Percentiles rank a stretch among this genome's conserved stretches.
Conservation (phyloP, 768 basidiomycete genomes). For the Collybia nuda region DNA sequence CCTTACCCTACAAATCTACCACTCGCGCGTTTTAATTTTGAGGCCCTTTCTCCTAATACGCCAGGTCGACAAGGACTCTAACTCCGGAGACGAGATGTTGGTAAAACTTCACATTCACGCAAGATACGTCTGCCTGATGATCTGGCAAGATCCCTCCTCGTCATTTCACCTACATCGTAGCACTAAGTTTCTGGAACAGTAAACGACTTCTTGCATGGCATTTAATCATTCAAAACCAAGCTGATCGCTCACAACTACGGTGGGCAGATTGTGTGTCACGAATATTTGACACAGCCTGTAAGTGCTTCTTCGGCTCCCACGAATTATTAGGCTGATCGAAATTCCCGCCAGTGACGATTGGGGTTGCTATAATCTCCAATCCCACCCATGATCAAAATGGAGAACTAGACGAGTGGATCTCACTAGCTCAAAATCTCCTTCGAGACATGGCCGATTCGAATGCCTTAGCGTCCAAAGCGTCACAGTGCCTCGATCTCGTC, state of each 20-base stretch:
- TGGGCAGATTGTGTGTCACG: conserved; percentile 7
- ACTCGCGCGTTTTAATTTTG: conserved; percentile 6
- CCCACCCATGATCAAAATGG: conserved; percentile 5
- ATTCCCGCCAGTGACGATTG: conserved; percentile 4
- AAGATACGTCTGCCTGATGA: conserved; percentile 4
- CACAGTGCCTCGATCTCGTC: conserved; percentile 1
- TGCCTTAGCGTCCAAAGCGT: conserved; percentile 1
- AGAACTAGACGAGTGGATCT: conserved; percentile 7
- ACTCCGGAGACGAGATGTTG: neutral
- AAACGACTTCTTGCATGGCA: conserved; percentile 10
- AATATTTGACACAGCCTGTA: conserved; percentile 10
- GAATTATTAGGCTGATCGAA: neutral
- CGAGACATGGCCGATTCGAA: conserved; percentile 3
- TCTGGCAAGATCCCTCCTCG: neutral
- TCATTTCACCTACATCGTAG: too few relatives aligned
- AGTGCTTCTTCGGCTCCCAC: neutral
- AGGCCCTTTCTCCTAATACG: conserved; percentile 1
- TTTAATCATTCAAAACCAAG: conserved; percentile 6
- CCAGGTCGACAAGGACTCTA: neutral
- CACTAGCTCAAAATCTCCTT: conserved; percentile 6
- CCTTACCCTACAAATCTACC: conserved; percentile 9
- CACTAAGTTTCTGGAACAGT: neutral
- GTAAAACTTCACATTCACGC: conserved; percentile 6
- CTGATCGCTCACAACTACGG: conserved; percentile 6
- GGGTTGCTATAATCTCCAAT: conserved; percentile 5